Evolutionary conservation across 192 early-diverging fungal genomes (phyloP), one percentile per base, ranked within the genome.

Genomic region (Oehlia diaphana): DNA sequence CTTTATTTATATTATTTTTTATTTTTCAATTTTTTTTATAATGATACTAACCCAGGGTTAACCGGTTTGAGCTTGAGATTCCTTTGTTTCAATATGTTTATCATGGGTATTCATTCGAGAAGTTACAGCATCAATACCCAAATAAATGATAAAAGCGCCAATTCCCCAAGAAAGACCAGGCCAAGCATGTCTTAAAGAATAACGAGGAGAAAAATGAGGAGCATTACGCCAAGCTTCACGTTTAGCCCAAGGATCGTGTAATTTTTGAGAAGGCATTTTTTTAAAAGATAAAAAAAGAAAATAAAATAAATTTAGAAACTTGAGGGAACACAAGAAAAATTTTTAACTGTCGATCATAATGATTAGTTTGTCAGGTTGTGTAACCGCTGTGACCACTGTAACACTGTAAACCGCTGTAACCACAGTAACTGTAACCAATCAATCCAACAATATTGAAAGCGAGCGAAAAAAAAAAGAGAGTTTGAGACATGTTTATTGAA

Each of bases 151-250:
- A 80, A 93, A 93, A 37, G 91, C 88, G 58, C 85, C 92, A 42
- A 91, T 86, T 16, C 91, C 92, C 68, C 90, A 88, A 78, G 90
- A 88, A 62, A 93, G 82, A 53, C 92, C 92, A 9, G 92, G 92
- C 84, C 90, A 89, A 81, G 89, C 83, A 77, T 89, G 89, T 65
- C 83, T 84, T 66, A 91, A 74, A 80, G 87, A 84, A 67, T 80
- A 78, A 78, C 86, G 83, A 71, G 83, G 84, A 31, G 88, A 87
- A 76, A 93, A 93, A 72, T 88, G 86, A 53, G 90, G 88, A 80
- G 90, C 86, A 72, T 83, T 85, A 80, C 92, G 88, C 92, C 92
- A 93, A 63, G 87, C 89, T 83, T 93, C 92, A 75, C 90, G 89
- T 76, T 80, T 80, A 50, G 88, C 90, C 92, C 92, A 93, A 42